Conservation (phyloP, 495 filamentous ascomycete genomes). For the Penicillium robsamsonii region DNA sequence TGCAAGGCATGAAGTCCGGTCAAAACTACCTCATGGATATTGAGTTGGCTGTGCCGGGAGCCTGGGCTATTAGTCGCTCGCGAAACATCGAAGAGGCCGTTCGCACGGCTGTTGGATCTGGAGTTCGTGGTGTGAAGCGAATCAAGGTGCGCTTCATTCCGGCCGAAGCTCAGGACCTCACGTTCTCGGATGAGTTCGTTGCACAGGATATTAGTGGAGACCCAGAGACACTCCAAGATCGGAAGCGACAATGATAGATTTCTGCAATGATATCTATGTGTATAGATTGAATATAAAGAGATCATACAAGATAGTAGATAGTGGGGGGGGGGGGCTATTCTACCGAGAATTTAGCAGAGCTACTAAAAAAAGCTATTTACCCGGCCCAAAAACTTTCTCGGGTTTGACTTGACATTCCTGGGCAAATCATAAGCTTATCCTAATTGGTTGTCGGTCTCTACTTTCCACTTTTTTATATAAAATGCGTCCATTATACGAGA, state of each 20-base stretch:
- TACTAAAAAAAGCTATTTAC: conserved; percentile 5
- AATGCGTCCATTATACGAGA: neutral
- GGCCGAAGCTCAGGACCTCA: conserved; percentile 47
- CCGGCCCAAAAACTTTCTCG: conserved; percentile 1
- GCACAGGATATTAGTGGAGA: conserved; percentile 59
- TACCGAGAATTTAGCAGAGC: conserved; percentile 15
- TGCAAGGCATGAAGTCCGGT: conserved; percentile 87
- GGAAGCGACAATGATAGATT: conserved; percentile 11
- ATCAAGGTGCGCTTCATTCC: conserved; percentile 81
- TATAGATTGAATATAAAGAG: conserved; percentile 18
- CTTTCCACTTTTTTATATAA: neutral
- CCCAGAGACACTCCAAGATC: conserved; percentile 52
- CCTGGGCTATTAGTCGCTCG: conserved; percentile 68
- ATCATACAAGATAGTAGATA: neutral
- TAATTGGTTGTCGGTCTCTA: conserved; percentile 5
- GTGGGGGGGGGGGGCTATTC: conserved; percentile 4
- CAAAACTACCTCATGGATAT: conserved; percentile 93
- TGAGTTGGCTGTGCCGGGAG: conserved; percentile 71
- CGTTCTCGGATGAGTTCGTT: conserved; percentile 79
- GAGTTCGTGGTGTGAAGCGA: conserved; percentile 76
- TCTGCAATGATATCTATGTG: conserved; percentile 15
- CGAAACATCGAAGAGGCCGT: conserved; percentile 68
- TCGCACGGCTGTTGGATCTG: conserved; percentile 64
- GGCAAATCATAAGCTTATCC: neutral
- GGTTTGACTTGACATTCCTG: conserved; percentile 4